Conservation (phyloP, 805 yeast species). For the Teunomyces panamensis region DNA sequence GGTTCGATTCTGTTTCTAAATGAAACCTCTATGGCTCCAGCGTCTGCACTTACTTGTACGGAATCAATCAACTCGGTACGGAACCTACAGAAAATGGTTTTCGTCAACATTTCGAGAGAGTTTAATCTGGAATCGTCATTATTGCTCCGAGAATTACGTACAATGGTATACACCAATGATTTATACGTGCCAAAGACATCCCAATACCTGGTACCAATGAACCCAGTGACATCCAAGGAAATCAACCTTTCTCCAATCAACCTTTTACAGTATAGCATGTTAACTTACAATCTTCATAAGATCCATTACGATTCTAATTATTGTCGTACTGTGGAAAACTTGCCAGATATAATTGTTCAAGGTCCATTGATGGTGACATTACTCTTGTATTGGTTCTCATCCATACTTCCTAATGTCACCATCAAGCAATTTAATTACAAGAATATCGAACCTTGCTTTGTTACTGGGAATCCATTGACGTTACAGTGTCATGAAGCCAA, state of each 20-base stretch:
- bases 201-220: slow-evolving; percentile 9
- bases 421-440: slow-evolving; percentile 44
- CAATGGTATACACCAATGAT: slow-evolving; percentile 58
- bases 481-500: slow-evolving; percentile 5
- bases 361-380: slow-evolving; percentile 78
- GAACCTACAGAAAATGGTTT: slow-evolving; percentile 31
- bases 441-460: slow-evolving; percentile 50
- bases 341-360: slow-evolving; percentile 63
- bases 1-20: slow-evolving; percentile 51
- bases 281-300: slow-evolving; percentile 79
- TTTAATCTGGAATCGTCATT: slow-evolving; percentile 31
- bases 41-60: slow-evolving; percentile 36
- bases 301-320: slow-evolving; percentile 72
- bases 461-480: slow-evolving; percentile 29
- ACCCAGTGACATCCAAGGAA: slow-evolving; percentile 7
- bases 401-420: slow-evolving; percentile 9
- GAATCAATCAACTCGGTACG: slow-evolving; percentile 51
- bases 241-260: slow-evolving; percentile 41
- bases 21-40: slow-evolving; percentile 4
- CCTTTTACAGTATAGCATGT: slow-evolving; percentile 63
- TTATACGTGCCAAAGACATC: slow-evolving; percentile 11
- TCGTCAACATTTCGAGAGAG: slow-evolving; percentile 56
- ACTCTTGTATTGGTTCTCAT: slow-evolving; percentile 49
- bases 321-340: slow-evolving; percentile 52
- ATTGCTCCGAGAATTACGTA: slow-evolving; percentile 50